Base-by-base conservation (phyloP, 805 yeast genomes). In the Ogataea haglerorum region DNA sequence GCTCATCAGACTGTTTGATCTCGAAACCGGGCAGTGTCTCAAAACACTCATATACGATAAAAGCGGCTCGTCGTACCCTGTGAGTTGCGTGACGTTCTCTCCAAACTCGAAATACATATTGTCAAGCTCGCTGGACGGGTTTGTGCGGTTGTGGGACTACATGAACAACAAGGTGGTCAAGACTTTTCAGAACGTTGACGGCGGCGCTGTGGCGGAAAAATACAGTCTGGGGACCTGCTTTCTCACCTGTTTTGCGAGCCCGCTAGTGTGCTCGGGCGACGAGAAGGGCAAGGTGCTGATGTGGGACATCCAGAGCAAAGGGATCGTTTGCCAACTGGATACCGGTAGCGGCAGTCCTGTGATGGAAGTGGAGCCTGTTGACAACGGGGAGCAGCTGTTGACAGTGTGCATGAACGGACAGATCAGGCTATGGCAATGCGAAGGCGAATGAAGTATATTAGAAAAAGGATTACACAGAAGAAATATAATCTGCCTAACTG, bases 11-110 rank as follows among this genome's bases (percentile, higher is more conserved):
- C 67, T 91, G 13, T 91, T 95, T 69, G 97, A 90, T 58, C 75
- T 89, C 14, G 82, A 77, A 34, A 75, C 95, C 0, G 97, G 97
- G 4, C 95, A 89, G 51, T 91, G 98, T 67, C 67, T 91, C 51
- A 86, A 90, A 56, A 93, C 98, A 0, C 63, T 91, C 49, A 87
- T 90, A 25, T 85, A 82, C 55, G 91, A 85, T 53, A 75, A 85
- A 43, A 79, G 81, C 48, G 76, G 75, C 34, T 81, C 85, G 1
- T 76, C 85, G 12, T 82, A 78, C 54, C 96, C 98, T 0, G 82
- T 91, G 5, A 75, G 86, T 16, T 72, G 74, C 48, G 90, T 88
- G 2, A 68, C 71, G 41, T 76, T 86, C 51, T 76, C 93, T 0
- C 90, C 90, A 5, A 91, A 90, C 60, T 89, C 93, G 12, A 80